Conservation (phyloP, 1,284 basidiomycete genomes). For the Microbotryomycetes sp. region DNA sequence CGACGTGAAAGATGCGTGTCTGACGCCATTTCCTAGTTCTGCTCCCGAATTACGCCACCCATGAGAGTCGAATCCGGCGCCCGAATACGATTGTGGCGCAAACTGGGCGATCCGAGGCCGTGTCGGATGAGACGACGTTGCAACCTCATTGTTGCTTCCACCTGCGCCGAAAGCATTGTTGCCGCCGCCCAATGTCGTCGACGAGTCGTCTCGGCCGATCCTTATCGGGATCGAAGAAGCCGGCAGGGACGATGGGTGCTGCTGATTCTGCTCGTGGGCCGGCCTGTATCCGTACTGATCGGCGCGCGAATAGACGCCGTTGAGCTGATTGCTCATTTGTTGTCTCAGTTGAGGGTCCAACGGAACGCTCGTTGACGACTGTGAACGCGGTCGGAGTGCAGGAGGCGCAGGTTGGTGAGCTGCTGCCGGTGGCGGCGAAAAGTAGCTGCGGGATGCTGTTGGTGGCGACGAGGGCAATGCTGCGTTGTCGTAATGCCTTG, state of each 20-base stretch:
- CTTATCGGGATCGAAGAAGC: slow-evolving; percentile 11
- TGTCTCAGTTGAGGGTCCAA: neutral
- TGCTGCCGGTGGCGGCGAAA: slow-evolving; percentile 10
- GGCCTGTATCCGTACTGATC: slow-evolving; percentile 26
- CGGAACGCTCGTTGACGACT: neutral
- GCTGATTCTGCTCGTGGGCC: neutral
- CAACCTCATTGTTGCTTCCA: neutral
- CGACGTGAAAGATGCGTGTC: neutral
- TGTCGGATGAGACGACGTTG: neutral
- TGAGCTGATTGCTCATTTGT: neutral
- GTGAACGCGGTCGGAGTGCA: neutral
- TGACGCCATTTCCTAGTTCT: neutral
- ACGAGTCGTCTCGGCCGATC: slow-evolving; percentile 6
- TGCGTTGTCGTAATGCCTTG: neutral
- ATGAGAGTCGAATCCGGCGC: neutral
- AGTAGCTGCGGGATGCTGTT: slow-evolving; percentile 13
- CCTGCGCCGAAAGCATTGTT: slow-evolving; percentile 1
- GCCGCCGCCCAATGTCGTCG: neutral
- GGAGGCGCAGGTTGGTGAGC: neutral
- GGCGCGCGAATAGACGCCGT: neutral
- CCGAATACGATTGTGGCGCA: neutral
- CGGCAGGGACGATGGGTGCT: slow-evolving; percentile 21
- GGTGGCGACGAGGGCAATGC: neutral
- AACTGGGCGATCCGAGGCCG: slow-evolving; percentile 1
- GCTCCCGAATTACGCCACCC: neutral